A percentile compares a stretch with the other conserved stretches of the same genome.
Evolutionary conservation across 2,329 filamentous ascomycete species (phyloP).

Genomic region (Cladosporium sp.): DNA sequence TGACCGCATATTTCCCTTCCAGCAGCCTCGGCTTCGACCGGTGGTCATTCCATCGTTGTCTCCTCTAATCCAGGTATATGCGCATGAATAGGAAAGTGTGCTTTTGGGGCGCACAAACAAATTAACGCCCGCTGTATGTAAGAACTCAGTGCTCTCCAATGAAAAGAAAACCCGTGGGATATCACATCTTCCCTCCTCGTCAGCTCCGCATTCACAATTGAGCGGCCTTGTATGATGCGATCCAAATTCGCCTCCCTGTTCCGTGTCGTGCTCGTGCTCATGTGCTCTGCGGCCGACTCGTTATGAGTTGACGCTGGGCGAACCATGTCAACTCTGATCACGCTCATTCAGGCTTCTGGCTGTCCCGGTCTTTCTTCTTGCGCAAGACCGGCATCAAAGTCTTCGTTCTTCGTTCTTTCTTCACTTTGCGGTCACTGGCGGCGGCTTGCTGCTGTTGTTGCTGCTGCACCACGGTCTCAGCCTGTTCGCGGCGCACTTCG

Average conservation of each 20-base stretch:
- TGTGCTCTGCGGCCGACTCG: no score
- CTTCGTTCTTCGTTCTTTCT: conserved; percentile 41
- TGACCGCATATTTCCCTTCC: background rate
- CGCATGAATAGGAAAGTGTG: background rate
- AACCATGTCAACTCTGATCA: no score
- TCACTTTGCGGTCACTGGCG: conserved; percentile 36
- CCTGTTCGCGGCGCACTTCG: conserved; percentile 35
- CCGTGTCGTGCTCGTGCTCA: no score
- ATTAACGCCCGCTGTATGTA: background rate
- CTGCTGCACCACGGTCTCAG: conserved; percentile 31
- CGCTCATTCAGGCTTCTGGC: conserved; percentile 33
- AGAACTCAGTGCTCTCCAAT: background rate
- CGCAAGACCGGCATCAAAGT: conserved; percentile 42
- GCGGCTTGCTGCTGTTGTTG: conserved; percentile 35
- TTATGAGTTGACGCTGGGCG: no score
- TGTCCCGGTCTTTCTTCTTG: conserved; percentile 36
- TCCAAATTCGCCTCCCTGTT: no score
- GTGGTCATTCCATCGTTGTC: background rate
- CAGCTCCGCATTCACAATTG: background rate
- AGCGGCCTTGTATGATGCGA: no score
- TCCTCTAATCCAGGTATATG: background rate
- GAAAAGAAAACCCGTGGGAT: background rate
- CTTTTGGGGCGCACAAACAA: background rate
- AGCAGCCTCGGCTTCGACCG: background rate
- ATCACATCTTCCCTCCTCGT: background rate